Conservation (phyloP, 2,329 filamentous ascomycete genomes). For the Aureobasidium sp. region DNA sequence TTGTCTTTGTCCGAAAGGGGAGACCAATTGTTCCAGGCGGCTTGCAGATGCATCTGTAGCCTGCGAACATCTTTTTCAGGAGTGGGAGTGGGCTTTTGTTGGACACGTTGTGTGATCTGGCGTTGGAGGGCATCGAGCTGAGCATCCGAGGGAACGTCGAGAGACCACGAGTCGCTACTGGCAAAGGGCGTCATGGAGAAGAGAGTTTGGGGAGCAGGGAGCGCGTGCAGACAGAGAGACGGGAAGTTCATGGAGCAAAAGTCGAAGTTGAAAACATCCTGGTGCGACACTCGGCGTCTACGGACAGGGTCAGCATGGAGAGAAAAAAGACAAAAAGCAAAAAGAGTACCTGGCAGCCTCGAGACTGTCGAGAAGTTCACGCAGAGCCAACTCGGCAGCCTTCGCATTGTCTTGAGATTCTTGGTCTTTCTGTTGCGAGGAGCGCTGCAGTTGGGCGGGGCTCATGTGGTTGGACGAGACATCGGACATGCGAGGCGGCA, state of each 20-base stretch:
- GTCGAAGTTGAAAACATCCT: conserved; percentile 65
- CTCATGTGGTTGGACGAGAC: background rate
- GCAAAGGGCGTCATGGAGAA: conserved; percentile 75
- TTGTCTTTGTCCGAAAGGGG: conserved; percentile 47
- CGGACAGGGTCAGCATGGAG: background rate
- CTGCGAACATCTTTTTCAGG: conserved; percentile 59
- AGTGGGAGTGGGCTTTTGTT: conserved; percentile 24
- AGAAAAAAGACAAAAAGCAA: background rate
- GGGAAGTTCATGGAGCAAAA: conserved; percentile 81
- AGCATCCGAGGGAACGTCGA: conserved; percentile 64
- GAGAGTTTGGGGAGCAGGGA: conserved; percentile 72
- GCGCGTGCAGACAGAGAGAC: conserved; percentile 71
- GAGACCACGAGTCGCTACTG: conserved; percentile 72
- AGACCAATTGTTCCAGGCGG: conserved; percentile 71
- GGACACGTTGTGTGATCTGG: conserved; percentile 26
- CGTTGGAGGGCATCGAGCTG: conserved; percentile 62
- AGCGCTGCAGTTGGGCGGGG: background rate
- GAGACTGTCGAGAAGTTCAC: conserved; percentile 74
- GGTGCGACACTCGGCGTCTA: conserved; percentile 31
- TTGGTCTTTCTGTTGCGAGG: conserved; percentile 10
- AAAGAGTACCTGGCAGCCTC: conserved; percentile 66
- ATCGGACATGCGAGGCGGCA: conserved; percentile 35
- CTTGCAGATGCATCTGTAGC: conserved; percentile 67
- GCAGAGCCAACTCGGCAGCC: conserved; percentile 75
- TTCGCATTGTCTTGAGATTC: conserved; percentile 29